A percentile compares a stretch with the other conserved stretches of the same genome.
Conservation (phyloP, 371 early-diverging fungal species). For the Rhizopus stolonifer region DNA sequence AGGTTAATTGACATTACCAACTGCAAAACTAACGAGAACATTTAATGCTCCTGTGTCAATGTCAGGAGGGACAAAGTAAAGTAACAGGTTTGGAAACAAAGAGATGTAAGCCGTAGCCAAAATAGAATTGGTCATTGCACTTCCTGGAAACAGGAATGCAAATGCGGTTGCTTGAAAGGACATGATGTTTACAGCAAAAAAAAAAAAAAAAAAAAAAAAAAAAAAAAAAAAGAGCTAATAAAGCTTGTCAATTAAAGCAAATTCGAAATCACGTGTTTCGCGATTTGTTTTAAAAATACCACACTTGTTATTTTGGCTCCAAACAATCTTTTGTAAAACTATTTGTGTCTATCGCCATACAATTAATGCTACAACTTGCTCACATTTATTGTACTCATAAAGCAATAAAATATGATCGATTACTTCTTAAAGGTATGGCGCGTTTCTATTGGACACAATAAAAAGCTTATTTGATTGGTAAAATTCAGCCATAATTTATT, state of each 20-base stretch:
- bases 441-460: no score
- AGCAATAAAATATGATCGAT: no score
- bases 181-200: constrained; percentile 15
- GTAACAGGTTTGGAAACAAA: constrained; percentile 76
- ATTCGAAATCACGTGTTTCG: not conserved
- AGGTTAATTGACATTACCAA: constrained; percentile 44
- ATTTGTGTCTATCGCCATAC: no score
- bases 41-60: constrained; percentile 72
- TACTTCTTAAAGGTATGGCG: no score
- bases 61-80: constrained; percentile 80
- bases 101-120: constrained; percentile 84
- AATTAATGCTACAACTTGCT: no score
- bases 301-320: no score
- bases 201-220: not conserved
- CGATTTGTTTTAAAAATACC: no score
- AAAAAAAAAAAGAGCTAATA: constrained; percentile 1
- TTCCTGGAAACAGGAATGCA: constrained; percentile 61
- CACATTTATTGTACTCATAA: no score
- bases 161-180: constrained; percentile 46
- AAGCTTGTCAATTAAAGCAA: constrained; percentile 1
- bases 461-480: no score
- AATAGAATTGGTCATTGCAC: constrained; percentile 68
- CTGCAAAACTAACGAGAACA: constrained; percentile 80
- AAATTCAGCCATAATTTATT: no score
- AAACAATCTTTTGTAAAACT: no score